Evolutionary conservation across 352 stramenopile genomes (phyloP), one percentile per base, ranked within the genome.

Genomic region (Phytophthora colocasiae): DNA sequence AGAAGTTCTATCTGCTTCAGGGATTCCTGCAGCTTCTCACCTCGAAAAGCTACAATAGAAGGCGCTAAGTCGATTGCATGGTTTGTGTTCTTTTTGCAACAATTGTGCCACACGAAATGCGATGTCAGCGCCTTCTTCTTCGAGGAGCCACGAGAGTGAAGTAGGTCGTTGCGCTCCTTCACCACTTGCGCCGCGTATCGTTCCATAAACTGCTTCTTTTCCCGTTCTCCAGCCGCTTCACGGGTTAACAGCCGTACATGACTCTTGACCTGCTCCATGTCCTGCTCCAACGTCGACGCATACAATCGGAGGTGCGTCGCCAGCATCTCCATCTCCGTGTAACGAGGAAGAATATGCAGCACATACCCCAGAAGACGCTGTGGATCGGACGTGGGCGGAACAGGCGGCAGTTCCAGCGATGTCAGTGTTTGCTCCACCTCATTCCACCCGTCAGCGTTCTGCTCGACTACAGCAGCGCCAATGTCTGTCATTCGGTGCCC

Each of bases 261-360:
- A 39, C 80, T 73, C 34, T 83, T 81, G n/a, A 87, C 47, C 51
- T 92, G 85, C 59, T 89, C 87, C 55, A 93, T 76, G 48, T 93
- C 85, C 54, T 92, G 83, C 73, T 92, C 83, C 40, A 95, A 58
- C 7, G 78, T 82, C 22, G 83, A 85, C 24, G 79, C 67, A 48
- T 95, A 85, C 58, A 95, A 61, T 4, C 85, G 83, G 40, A 93
- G 66, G 63, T 95, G 87, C 2, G 83, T 93, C 52, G 75, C 50
- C 49, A 89, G 67, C 78, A 93, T 89, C 77, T 95, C 87, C 83
- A 95, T 93, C 65, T 93, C 84, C 0, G 75, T 85, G 61, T 90
- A 95, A n/a, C 79, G 80, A 7, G 87, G 87, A 40, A 92, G 51
- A 45, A 95, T 89, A 29, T 78, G 67, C 31, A 95, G 73, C 50